A percentile compares a stretch with the other conserved stretches of the same genome.
phyloP scores from a whole-genome alignment of 768 basidiomycete species.

The Leccinum imitatum region DNA sequence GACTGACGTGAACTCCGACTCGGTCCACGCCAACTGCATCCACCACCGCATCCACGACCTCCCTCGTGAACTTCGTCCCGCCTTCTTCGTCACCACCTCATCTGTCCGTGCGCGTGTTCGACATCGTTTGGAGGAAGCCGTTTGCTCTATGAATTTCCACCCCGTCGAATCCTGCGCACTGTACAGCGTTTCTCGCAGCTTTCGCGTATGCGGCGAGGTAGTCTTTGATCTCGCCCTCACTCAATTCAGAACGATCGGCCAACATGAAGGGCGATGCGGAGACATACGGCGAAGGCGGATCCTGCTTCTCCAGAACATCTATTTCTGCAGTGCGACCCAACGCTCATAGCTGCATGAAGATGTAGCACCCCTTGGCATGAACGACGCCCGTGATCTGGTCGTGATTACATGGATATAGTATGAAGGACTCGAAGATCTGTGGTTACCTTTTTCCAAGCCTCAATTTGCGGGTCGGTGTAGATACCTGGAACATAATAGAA shows the following conservation, averaged over 20 bases:
- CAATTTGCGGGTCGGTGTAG: neutral
- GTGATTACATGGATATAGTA: neutral
- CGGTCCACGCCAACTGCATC: conserved; percentile 51
- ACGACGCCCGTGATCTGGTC: conserved; percentile 55
- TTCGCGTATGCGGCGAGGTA: conserved; percentile 25
- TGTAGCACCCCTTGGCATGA: conserved; percentile 44
- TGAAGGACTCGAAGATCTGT: neutral
- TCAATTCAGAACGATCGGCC: conserved; percentile 9
- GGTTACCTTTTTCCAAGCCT: conserved; percentile 45
- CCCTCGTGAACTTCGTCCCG: conserved; percentile 53
- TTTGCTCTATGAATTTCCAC: conserved; percentile 37
- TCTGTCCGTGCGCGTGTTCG: neutral
- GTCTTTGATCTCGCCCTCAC: conserved; percentile 33
- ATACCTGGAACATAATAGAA: conserved; percentile 7
- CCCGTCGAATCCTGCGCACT: conserved; percentile 30
- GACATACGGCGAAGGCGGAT: conserved; percentile 34
- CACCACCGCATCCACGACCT: conserved; percentile 30
- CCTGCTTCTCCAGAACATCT: conserved; percentile 26
- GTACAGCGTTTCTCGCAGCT: conserved; percentile 25
- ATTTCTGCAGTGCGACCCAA: conserved; percentile 34
- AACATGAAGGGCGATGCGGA: conserved; percentile 35
- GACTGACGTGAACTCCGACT: conserved; percentile 55
- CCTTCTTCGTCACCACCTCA: conserved; percentile 40
- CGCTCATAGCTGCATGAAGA: neutral
- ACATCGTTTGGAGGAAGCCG: conserved; percentile 24